Conservation (phyloP, 2,329 filamentous ascomycete species). For the Sporothrix globosa region DNA sequence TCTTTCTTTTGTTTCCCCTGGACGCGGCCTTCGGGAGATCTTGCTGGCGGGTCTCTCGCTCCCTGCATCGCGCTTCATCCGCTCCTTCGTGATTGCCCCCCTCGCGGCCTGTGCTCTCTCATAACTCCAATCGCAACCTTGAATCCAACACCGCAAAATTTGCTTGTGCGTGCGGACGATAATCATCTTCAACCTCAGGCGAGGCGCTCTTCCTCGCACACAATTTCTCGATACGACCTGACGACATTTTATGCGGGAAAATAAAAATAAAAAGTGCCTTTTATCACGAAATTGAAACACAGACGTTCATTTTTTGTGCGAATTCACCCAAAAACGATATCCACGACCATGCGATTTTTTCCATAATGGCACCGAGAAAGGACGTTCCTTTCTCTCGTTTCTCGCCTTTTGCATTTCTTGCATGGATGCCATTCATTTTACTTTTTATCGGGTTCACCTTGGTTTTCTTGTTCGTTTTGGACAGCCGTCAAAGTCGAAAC, state of each 20-base stretch:
- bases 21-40: conserved; percentile 8
- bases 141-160: not conserved
- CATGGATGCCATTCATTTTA: not conserved
- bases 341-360: conserved; percentile 23
- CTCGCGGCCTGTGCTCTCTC: not conserved
- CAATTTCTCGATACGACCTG: conserved; percentile 23
- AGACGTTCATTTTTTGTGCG: conserved; percentile 17
- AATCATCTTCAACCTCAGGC: not conserved
- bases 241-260: conserved; percentile 28
- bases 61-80: conserved; percentile 7
- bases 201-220: conserved; percentile 17
- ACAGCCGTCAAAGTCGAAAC: not conserved
- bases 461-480: not conserved
- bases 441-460: not conserved
- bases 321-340: conserved; percentile 29
- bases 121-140: not conserved
- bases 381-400: not conserved
- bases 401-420: conserved; percentile 8
- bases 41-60: conserved; percentile 21
- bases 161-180: not conserved
- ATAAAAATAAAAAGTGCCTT: conserved; percentile 24
- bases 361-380: not conserved
- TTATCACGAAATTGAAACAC: conserved; percentile 19
- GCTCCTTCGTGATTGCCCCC: not conserved
- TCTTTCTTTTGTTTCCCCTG: not conserved